These are phyloP conservation scores for Fusarium miscanthi DNA, from an alignment of 2,329 filamentous ascomycete genomes.

Conservation along the genomic window DNA sequence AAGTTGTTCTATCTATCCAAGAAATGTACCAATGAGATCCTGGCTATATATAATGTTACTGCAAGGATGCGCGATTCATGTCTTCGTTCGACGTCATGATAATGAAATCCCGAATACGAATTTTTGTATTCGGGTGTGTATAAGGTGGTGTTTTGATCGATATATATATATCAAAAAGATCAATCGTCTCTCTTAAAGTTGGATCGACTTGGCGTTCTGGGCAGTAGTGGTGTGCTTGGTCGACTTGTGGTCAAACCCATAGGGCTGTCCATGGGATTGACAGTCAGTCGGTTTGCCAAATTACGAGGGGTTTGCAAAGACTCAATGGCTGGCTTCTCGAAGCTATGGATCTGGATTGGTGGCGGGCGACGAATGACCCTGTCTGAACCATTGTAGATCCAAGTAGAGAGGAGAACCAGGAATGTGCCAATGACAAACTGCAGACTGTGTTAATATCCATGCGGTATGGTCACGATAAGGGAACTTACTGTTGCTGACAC, in stretches of 20 bases:
- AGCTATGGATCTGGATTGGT: constrained; percentile 75
- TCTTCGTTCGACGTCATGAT: constrained; percentile 39
- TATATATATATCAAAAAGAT: constrained; percentile 1
- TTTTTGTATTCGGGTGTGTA: constrained; percentile 16
- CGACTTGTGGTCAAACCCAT: constrained; percentile 58
- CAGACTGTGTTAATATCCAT: constrained; percentile 2
- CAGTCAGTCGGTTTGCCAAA: constrained; percentile 50
- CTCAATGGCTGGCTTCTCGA: constrained; percentile 78
- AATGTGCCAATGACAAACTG: constrained; percentile 86
- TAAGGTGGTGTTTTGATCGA: not conserved
- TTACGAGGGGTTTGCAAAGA: constrained; percentile 53
- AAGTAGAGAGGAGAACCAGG: constrained; percentile 84
- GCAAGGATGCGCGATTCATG: constrained; percentile 27
- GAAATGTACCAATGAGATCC: constrained; percentile 39
- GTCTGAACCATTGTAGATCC: constrained; percentile 81
- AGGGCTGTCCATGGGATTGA: constrained; percentile 56
- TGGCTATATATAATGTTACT: constrained; percentile 33
- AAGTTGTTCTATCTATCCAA: constrained; percentile 28
- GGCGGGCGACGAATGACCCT: constrained; percentile 66
- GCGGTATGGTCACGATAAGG: not conserved
- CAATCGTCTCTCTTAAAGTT: constrained; percentile 54
- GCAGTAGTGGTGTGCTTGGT: constrained; percentile 59
- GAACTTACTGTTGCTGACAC: constrained; percentile 76
- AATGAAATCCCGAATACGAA: constrained; percentile 23
- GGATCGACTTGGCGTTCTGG: constrained; percentile 53